Evolutionary conservation across 352 stramenopile genomes (phyloP), one percentile per base, ranked within the genome.

Genomic region (Pythium coloratum): DNA sequence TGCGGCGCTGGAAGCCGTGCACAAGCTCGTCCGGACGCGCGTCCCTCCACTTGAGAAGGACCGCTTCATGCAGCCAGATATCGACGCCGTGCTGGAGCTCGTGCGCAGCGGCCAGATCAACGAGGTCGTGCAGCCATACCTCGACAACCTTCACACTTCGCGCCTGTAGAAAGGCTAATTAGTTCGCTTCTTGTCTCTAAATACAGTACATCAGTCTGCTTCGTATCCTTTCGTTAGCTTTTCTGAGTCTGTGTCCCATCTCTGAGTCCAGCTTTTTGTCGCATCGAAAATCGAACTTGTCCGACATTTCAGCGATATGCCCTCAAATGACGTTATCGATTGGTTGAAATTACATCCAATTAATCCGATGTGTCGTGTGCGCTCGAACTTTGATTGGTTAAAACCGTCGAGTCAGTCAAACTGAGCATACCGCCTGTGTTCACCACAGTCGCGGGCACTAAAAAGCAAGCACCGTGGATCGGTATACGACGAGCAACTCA

Each of bases 51-150:
- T 92, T 16, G 88, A 92, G 57, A 88, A 90, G 61, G 89, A 97
- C 67, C 86, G 89, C 34, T 82, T 93, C 76, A 95, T 97, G 84
- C 81, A 84, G 67, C 84, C 86, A n/a, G 89, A 97, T 64, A 97
- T 97, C 44, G 85, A 97, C 51, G 80, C 81, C 5, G 85, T 94
- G 33, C 64, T 92, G 55, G 78, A 90, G 32, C 77, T 97, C 55
- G 81, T 97, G 53, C 81, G 80, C 64, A 89, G 76, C 34, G 89
- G 89, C 32, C 68, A 73, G 46, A 78, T 97, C 64, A 85, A 81
- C 64, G 75, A 83, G 2, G 73, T 69, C 9, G 84, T 89, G 26
- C 71, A 77, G 61, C 86, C 81, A 3, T 90, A 81, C 70, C 65
- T 92, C 49, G 59, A 77, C 28, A 77, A 85, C 50, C 57, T 90